Base-by-base conservation (phyloP, 2,329 filamentous ascomycete genomes). In the Diaporthe vaccinii region DNA sequence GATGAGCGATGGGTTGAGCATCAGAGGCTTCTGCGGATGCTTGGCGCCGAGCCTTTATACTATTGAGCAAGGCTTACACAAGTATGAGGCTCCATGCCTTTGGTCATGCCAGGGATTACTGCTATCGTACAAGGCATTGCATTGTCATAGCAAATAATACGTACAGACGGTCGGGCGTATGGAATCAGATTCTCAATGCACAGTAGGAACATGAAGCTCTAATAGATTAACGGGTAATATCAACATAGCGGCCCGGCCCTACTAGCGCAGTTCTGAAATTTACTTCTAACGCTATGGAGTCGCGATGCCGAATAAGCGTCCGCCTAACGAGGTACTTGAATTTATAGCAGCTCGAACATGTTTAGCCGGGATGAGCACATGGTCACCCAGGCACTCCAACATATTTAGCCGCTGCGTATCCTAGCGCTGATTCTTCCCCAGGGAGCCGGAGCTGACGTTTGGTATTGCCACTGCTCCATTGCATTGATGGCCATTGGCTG, bases 161-260 rank as follows among this genome's bases (percentile, higher is more conserved):
- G 34, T 14, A 61, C 34, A 8, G 57, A n/a, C 20, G 14, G n/a
- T 25, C 57, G 57, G 57, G 34, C 57, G 31, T 61, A 41, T 61
- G 57, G 57, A 61, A 41, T 15, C 8, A 15, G 12, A 61, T 41
- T 34, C 22, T 39, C 22, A 22, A 25, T 4, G 12, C 57, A 39
- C 5, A 41, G 5, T 17, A 34, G 57, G n/a, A 61, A 25, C 25
- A 7, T 61, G 34, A 41, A 25, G 34, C 57, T 61, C 17, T 10
- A 39, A 61, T 61, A 61, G 36, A 61, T 61, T 39, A 61, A 10
- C 57, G 57, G 57, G 8, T 61, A 61, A 61, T 61, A 25, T 61
- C 14, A 39, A 61, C 12, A 39, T 5, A 25, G 34, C 25, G 22
- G 25, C 15, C 34, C 3, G 8, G 34, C 34, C 57, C 22, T 39